Evolutionary conservation across 2,329 filamentous ascomycete species (phyloP), one percentile per base, ranked within the genome.

Genomic region (Curvularia lunata): DNA sequence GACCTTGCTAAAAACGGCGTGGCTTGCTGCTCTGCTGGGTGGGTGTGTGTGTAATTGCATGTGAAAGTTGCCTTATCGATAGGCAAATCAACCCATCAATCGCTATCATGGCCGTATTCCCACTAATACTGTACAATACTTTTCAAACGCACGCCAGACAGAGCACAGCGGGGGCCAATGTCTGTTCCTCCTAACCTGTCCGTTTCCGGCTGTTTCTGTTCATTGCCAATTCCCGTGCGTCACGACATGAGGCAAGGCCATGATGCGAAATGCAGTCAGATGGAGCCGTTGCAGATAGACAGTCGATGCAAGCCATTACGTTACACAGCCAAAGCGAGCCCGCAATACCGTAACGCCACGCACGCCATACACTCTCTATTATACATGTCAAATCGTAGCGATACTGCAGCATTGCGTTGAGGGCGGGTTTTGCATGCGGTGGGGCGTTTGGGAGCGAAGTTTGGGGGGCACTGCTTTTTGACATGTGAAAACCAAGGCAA

Each of bases 61-160:
- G 67, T 70, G 67, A 70, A 67, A 70, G 62, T 54, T 45, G 28
- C 13, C 56, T 60, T 67, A 67, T 67, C 64, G 66, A 69, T 69
- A 67, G 60, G 18, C 32, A 16, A 8, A 27, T n/a, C 13, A 12
- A n/a, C 27, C 23, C 23, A 16, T 27, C 41, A 9, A 18, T 43
- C 41, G 13, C 19, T 43, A 43, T 43, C 41, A n/a, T 5, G 13
- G 5, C 10, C 41, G 41, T n/a, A 43, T 43, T 30, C 27, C 41
- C 41, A 13, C 41, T 27, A 25, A 25, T 25, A 25, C 23, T 2
- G 23, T 25, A n/a, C 41, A n/a, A 21, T 43, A 8, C 23, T 25
- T 43, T 5, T 19, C 23, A 25, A 12, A 25, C 41, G 41, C 41
- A 43, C n/a, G 41, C 41, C 13, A 27, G 16, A 43, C 10, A 18